These are phyloP conservation scores for Pythium oligandrum DNA, from an alignment of 352 stramenopile species.

Conservation along the genomic window DNA sequence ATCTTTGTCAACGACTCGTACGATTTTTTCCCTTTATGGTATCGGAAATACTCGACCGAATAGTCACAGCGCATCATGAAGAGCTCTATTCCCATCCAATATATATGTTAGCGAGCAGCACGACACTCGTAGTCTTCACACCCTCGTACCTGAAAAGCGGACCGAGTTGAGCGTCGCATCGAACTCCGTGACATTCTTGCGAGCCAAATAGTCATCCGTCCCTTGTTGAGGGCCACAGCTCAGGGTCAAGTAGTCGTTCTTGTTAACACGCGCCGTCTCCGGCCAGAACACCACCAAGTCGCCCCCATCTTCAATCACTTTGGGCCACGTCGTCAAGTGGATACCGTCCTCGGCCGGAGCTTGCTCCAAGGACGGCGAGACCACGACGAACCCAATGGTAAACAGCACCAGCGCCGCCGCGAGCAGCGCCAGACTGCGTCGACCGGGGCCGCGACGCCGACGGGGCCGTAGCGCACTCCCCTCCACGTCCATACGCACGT, in stretches of 20 bases:
- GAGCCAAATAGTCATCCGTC: constrained; percentile 38
- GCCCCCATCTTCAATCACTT: constrained; percentile 33
- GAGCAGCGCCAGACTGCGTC: not conserved
- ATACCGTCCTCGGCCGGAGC: no score
- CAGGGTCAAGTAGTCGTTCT: constrained; percentile 53
- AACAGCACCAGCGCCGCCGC: constrained; percentile 1
- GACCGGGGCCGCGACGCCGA: no score
- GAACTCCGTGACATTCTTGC: constrained; percentile 27
- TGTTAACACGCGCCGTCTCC: constrained; percentile 8
- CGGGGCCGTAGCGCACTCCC: no score
- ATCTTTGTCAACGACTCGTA: constrained; percentile 30
- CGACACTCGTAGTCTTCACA: no score
- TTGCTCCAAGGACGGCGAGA: not conserved
- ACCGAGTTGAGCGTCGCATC: constrained; percentile 34
- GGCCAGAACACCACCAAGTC: constrained; percentile 54
- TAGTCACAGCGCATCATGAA: constrained; percentile 77
- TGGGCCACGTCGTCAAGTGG: constrained; percentile 30
- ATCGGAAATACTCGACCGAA: constrained; percentile 52
- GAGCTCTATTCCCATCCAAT: constrained; percentile 8
- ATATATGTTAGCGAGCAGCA: no score
- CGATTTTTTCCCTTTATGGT: constrained; percentile 12
- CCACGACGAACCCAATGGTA: constrained; percentile 3
- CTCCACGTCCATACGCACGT: no score
- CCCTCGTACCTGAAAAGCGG: constrained; percentile 35
- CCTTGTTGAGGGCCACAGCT: constrained; percentile 52